Evolutionary conservation across 257 asterid species (phyloP).

Genomic region (Fraxinus americana): DNA sequence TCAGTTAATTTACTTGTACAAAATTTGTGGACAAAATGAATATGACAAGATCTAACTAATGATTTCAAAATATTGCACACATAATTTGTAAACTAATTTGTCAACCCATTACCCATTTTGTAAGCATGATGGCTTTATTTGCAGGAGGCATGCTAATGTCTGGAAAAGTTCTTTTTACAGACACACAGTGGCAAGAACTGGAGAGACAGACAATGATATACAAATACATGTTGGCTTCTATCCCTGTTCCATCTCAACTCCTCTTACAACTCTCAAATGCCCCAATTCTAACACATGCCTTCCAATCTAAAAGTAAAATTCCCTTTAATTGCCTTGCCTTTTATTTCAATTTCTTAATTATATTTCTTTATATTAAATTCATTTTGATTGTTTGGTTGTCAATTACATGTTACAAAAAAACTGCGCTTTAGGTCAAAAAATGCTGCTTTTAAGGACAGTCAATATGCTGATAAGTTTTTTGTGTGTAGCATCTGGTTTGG

Average conservation of each 20-base stretch:
- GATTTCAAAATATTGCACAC: too few species aligned
- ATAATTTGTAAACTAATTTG: too few species aligned
- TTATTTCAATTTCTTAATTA: neutral
- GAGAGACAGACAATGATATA: slow-evolving; percentile 63
- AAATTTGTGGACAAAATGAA: too few species aligned
- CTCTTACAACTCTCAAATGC: slow-evolving; percentile 17
- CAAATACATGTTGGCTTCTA: slow-evolving; percentile 55
- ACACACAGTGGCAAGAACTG: slow-evolving; percentile 63
- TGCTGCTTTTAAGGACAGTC: too few species aligned
- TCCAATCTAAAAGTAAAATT: neutral
- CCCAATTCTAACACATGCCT: neutral
- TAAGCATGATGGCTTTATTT: too few species aligned
- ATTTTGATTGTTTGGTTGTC: neutral
- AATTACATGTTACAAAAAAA: neutral
- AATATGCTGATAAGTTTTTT: too few species aligned
- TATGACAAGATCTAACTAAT: too few species aligned
- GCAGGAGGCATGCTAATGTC: slow-evolving; percentile 23
- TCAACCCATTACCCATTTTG: too few species aligned
- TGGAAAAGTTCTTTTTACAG: slow-evolving; percentile 54
- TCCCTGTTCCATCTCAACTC: slow-evolving; percentile 65
- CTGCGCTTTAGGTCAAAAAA: neutral
- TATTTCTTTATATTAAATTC: neutral
- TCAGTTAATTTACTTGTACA: too few species aligned
- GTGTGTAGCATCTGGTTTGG: slow-evolving; percentile 34
- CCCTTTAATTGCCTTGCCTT: neutral